Percentiles rank a stretch among this genome's conserved stretches.
These are phyloP conservation scores for Peronospora destructor DNA, from an alignment of 352 stramenopile species.

Conservation along the genomic window DNA sequence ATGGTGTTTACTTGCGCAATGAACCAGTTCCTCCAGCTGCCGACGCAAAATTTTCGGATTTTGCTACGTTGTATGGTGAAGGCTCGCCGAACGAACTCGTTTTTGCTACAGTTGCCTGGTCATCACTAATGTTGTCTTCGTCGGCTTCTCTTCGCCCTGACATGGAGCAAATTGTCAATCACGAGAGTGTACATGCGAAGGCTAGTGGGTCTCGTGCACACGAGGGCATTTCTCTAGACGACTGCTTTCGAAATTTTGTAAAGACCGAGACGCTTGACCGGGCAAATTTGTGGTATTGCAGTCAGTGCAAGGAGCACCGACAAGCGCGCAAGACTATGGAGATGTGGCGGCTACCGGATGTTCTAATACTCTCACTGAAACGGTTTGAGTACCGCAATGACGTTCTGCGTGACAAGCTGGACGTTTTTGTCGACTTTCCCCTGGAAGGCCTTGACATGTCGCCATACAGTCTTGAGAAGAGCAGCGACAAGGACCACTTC, in stretches of 20 bases:
- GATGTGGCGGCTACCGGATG: conserved; percentile 70
- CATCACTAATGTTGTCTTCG: conserved; percentile 35
- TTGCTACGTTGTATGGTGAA: conserved; percentile 35
- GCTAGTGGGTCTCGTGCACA: conserved; percentile 19
- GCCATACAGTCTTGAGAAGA: conserved; percentile 64
- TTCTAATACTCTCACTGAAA: conserved; percentile 85
- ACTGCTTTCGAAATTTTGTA: conserved; percentile 85
- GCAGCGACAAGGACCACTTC: conserved; percentile 31
- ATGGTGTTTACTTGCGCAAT: conserved; percentile 43
- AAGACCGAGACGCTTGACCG: conserved; percentile 74
- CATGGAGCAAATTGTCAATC: conserved; percentile 45
- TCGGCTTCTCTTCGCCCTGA: conserved; percentile 38
- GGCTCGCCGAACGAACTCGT: conserved; percentile 39
- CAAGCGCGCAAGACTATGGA: conserved; percentile 78
- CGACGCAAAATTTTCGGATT: conserved; percentile 46
- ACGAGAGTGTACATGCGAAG: conserved; percentile 40
- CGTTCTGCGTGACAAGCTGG: conserved; percentile 75
- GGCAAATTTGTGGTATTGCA: conserved; percentile 84
- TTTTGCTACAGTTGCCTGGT: conserved; percentile 53
- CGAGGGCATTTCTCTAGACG: conserved; percentile 50
- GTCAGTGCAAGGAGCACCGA: conserved; percentile 65
- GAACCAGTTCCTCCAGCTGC: conserved; percentile 40
- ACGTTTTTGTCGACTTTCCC: conserved; percentile 84
- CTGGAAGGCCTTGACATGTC: conserved; percentile 78
- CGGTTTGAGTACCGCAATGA: conserved; percentile 85